phyloP scores from a whole-genome alignment of 2,329 filamentous ascomycete species.

The Ploettnerulaceae sp. region DNA sequence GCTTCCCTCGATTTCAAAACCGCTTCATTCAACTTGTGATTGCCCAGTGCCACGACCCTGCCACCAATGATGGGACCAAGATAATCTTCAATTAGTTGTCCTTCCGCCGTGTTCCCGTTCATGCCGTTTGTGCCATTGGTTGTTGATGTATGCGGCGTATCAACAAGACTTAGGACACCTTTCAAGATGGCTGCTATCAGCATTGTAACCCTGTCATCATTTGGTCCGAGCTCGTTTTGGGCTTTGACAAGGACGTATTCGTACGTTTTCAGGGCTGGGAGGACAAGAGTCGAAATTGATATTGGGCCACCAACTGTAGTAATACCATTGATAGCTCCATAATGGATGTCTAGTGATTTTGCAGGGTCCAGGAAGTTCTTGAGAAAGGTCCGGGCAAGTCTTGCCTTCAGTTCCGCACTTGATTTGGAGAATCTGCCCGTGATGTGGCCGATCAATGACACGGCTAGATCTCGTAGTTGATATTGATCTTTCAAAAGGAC shows the following conservation, averaged over 20 bases:
- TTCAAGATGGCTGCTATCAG: slow-evolving; percentile 53
- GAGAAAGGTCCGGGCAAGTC: slow-evolving; percentile 87
- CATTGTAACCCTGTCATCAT: slow-evolving; percentile 53
- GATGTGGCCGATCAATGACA: slow-evolving; percentile 74
- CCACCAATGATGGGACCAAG: slow-evolving; percentile 30
- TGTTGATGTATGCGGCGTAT: slow-evolving; percentile 26
- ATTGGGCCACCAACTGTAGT: slow-evolving; percentile 68
- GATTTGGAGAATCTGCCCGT: slow-evolving; percentile 75
- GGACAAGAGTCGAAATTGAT: slow-evolving; percentile 56
- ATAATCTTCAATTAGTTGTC: slow-evolving; percentile 27
- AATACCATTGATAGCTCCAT: slow-evolving; percentile 80
- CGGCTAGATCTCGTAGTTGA: slow-evolving; percentile 76
- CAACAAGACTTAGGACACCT: slow-evolving; percentile 50
- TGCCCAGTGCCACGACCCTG: slow-evolving; percentile 23
- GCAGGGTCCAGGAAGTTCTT: slow-evolving; percentile 87
- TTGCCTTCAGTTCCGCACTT: slow-evolving; percentile 77
- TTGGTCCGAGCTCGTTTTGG: slow-evolving; percentile 45
- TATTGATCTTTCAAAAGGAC: slow-evolving; percentile 62
- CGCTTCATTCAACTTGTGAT: slow-evolving; percentile 29
- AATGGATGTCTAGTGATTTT: slow-evolving; percentile 78
- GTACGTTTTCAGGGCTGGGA: slow-evolving; percentile 63
- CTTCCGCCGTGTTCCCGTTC: slow-evolving; percentile 23
- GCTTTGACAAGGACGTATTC: slow-evolving; percentile 55
- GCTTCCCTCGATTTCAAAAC: slow-evolving; percentile 28
- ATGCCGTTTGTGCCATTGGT: slow-evolving; percentile 25